phyloP scores from a whole-genome alignment of 331 rosid species.

The Pyracantha coccinea region DNA sequence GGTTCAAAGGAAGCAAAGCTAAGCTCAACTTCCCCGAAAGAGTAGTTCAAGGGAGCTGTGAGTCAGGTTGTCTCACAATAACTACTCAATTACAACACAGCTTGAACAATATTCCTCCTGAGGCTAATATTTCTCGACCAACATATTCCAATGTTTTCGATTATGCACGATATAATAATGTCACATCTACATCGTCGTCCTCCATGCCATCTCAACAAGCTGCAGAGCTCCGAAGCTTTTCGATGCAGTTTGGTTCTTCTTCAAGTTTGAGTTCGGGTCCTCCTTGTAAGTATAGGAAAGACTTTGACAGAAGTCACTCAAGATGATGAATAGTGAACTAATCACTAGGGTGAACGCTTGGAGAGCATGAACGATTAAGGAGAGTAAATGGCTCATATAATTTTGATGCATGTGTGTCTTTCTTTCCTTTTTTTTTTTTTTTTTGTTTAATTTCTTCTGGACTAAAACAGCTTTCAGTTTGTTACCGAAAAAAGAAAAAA shows the following conservation, averaged over 20 bases:
- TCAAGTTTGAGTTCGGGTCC: constrained; percentile 23
- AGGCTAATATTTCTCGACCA: constrained; percentile 19
- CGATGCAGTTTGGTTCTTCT: constrained; percentile 38
- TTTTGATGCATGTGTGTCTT: not conserved
- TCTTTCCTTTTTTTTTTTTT: not conserved
- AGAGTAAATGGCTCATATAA: not conserved
- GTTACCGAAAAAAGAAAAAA: no score
- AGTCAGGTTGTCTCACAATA: not conserved
- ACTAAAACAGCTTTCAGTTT: not conserved
- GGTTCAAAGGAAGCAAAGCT: constrained; percentile 93
- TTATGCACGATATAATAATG: constrained; percentile 9
- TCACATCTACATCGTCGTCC: constrained; percentile 23
- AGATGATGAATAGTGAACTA: not conserved
- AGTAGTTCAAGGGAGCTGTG: constrained; percentile 31
- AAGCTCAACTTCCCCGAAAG: constrained; percentile 88
- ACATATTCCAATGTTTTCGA: not conserved
- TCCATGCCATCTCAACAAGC: constrained; percentile 19
- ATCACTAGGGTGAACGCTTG: no score
- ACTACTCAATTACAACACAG: not conserved
- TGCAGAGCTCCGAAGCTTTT: constrained; percentile 18
- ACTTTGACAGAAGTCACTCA: constrained; percentile 3
- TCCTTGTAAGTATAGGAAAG: constrained; percentile 22
- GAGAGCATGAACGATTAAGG: no score
- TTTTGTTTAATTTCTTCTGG: not conserved
- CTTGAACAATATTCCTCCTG: not conserved